These are phyloP conservation scores for Anthracocystis setariae DNA, from an alignment of 1,284 basidiomycete species.

Conservation along the genomic window DNA sequence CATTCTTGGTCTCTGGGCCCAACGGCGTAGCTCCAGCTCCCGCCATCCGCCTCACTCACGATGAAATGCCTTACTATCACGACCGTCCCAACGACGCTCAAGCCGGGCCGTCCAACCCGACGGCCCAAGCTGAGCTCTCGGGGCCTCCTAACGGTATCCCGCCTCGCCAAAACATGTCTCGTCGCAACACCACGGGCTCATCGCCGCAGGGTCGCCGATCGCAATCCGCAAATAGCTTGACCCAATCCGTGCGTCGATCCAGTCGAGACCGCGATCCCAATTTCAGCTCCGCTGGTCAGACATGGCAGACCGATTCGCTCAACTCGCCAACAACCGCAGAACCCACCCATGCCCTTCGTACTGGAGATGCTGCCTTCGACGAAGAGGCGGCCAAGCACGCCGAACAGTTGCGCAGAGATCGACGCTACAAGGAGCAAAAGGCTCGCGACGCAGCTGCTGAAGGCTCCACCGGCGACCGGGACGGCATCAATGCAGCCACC, in stretches of 20 bases:
- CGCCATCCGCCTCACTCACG: constrained; percentile 46
- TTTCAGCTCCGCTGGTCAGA: constrained; percentile 18
- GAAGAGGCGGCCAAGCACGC: constrained; percentile 64
- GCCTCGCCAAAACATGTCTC: constrained; percentile 32
- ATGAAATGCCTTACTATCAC: constrained; percentile 36
- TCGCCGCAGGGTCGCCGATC: constrained; percentile 36
- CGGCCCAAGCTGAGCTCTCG: constrained; percentile 7
- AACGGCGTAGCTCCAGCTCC: constrained; percentile 18
- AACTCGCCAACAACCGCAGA: constrained; percentile 38
- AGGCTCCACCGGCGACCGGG: constrained; percentile 21
- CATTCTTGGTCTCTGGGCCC: constrained; percentile 10
- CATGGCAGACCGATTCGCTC: constrained; percentile 30
- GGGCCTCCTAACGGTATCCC: constrained; percentile 21
- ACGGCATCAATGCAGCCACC: constrained; percentile 14
- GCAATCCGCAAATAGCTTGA: constrained; percentile 33
- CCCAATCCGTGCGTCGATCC: constrained; percentile 25
- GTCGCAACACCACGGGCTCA: constrained; percentile 57
- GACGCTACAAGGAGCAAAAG: constrained; percentile 59
- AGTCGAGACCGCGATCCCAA: constrained; percentile 42
- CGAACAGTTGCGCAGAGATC: constrained; percentile 57
- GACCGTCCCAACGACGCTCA: constrained; percentile 13
- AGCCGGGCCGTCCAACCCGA: constrained; percentile 10
- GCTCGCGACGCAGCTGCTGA: constrained; percentile 40
- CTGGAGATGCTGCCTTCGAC: constrained; percentile 63
- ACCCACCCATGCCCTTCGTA: constrained; percentile 46